phyloP scores from a whole-genome alignment of 2,329 filamentous ascomycete species.

The Xylogone sp. region DNA sequence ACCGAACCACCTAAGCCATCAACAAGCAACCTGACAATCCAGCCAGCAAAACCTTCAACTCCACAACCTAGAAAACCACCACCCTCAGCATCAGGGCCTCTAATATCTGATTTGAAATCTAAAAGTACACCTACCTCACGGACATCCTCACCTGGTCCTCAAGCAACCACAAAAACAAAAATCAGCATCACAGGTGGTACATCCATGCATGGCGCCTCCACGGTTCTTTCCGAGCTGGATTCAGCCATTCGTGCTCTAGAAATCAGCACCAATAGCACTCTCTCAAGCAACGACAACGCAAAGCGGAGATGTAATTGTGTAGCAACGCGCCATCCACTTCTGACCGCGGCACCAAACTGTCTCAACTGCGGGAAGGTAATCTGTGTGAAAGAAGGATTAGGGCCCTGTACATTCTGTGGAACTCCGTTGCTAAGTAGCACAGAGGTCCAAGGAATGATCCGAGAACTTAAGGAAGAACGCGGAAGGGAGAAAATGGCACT shows the following conservation, averaged over 20 bases:
- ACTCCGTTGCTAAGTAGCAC: constrained; percentile 64
- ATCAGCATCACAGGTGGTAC: constrained; percentile 71
- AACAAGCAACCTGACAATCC: constrained; percentile 43
- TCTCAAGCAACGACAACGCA: constrained; percentile 48
- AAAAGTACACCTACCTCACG: constrained; percentile 41
- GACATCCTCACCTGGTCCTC: constrained; percentile 49
- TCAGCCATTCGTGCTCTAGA: constrained; percentile 87
- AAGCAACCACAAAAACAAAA: constrained; percentile 53
- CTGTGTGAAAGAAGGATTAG: constrained; percentile 89
- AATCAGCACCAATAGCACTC: constrained; percentile 81
- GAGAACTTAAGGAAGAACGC: constrained; percentile 77
- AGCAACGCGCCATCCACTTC: constrained; percentile 79
- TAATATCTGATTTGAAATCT: constrained; percentile 74
- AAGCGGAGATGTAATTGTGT: constrained; percentile 81
- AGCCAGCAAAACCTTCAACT: constrained; percentile 29
- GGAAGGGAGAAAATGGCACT: constrained; percentile 81
- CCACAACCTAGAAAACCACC: constrained; percentile 24
- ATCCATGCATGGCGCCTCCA: constrained; percentile 78
- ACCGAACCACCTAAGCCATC: constrained; percentile 28
- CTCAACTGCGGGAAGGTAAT: constrained; percentile 90
- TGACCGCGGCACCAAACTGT: constrained; percentile 91
- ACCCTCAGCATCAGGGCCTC: constrained; percentile 66
- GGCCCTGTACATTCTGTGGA: constrained; percentile 89
- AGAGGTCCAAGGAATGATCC: constrained; percentile 83
- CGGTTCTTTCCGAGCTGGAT: constrained; percentile 66